phyloP scores from a whole-genome alignment of 495 filamentous ascomycete species.

The Cudoniella acicularis region DNA sequence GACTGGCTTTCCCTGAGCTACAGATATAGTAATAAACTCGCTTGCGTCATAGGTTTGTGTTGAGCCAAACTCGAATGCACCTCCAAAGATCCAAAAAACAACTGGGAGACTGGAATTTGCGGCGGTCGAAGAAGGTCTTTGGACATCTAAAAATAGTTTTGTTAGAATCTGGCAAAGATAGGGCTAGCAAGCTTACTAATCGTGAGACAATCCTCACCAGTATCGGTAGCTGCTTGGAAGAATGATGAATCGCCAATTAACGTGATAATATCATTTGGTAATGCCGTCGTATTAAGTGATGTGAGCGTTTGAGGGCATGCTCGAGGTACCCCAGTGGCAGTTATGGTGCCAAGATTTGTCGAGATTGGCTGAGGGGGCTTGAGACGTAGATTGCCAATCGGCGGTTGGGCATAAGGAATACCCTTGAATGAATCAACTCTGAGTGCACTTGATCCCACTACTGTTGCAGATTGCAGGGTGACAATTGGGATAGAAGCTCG shows the following conservation, averaged over 20 bases:
- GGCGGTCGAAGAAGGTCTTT: constrained; percentile 50
- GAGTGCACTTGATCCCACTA: constrained; percentile 13
- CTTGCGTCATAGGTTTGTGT: constrained; percentile 51
- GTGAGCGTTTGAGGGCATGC: constrained; percentile 50
- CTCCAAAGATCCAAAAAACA: constrained; percentile 66
- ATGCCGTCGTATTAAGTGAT: constrained; percentile 34
- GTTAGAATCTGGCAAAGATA: not conserved
- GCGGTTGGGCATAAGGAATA: constrained; percentile 62
- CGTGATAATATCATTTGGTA: constrained; percentile 45
- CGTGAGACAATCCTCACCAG: constrained; percentile 62
- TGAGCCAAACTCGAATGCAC: constrained; percentile 60
- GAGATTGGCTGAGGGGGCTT: constrained; percentile 53
- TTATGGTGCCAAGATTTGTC: constrained; percentile 36
- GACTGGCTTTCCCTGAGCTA: constrained; percentile 55
- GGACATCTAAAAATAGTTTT: constrained; percentile 36
- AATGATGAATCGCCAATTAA: constrained; percentile 52
- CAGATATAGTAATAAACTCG: constrained; percentile 46
- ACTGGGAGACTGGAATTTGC: constrained; percentile 50
- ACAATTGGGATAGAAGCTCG: constrained; percentile 15
- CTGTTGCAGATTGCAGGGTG: constrained; percentile 14
- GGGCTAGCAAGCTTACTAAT: constrained; percentile 31
- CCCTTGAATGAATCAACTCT: constrained; percentile 53
- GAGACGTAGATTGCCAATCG: constrained; percentile 54
- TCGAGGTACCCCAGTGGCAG: constrained; percentile 39
- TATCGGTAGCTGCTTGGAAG: constrained; percentile 45